Evolutionary conservation across 2,329 filamentous ascomycete species (phyloP), one percentile per base, ranked within the genome.

Genomic region (Diaporthe vaccinii): DNA sequence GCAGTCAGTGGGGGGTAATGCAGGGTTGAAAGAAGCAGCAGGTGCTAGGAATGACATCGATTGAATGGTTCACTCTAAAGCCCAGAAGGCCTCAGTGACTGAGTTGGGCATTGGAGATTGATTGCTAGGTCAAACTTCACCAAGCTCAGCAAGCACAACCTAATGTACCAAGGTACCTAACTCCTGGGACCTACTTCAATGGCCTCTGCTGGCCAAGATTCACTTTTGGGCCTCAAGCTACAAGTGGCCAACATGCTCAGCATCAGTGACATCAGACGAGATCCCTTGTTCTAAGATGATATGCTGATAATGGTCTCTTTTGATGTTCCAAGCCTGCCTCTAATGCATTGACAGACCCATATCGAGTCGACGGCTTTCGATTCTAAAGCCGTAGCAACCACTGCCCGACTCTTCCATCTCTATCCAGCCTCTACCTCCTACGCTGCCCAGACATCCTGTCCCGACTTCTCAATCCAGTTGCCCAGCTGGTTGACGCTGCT

Each of bases 391-490:
- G 28, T 5, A 28, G 72, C 22, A 4, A 39, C 15, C 58, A 15
- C 31, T 22, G 41, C 69, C 39, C 44, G 74, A 73, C 20, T 4
- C 22, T 15, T 6, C 22, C 49, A 31, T 49, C 58, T 72, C 68
- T 28, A 36, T 25, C 57, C 25, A 12, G 44, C 53, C 55, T 28
- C 31, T 15, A 7, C 39, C 25, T 28, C 74, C 85, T 88, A 96
- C 78, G 95, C 94, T 77, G 96, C 96, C 96, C 96, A 98, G 55
- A 98, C 95, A 84, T 98, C 96, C 87, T 97, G 95, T 14, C 96
- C 96, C 46, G 94, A 94, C 31, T 92, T 91, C 88, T 98, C 96
- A 82, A 98, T 98, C 95, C 96, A 98, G 87, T 98, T 97, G 78
- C 96, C 96, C 74, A 99, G 89, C 84, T 97, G 93, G 84, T 98